A percentile compares a stretch with the other conserved stretches of the same genome.
Conservation (phyloP, 1,284 basidiomycete species). For the Trichosporon sp. region DNA sequence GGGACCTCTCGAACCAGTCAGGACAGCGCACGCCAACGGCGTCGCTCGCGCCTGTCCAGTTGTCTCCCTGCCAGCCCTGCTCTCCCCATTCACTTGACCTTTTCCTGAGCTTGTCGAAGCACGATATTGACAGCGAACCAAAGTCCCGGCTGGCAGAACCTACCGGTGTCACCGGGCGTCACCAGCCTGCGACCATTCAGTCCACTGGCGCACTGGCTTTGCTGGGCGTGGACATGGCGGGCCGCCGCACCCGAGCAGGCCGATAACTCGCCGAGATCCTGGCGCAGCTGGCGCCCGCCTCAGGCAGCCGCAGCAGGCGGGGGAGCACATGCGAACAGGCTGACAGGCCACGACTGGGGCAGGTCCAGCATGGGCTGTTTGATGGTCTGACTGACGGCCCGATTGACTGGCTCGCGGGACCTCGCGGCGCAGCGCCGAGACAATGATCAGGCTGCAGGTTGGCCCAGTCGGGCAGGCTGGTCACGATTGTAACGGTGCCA, state of each 20-base stretch:
- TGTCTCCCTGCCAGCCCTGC: too few relatives aligned
- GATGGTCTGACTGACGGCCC: neutral
- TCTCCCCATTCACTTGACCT: neutral
- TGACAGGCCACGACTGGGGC: neutral
- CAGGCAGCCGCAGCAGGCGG: too few relatives aligned
- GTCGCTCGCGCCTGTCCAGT: neutral
- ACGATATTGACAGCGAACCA: neutral
- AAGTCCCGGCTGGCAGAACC: neutral
- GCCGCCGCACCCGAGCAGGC: neutral
- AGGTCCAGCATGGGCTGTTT: too few relatives aligned
- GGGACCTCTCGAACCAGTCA: neutral
- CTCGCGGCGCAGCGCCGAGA: neutral
- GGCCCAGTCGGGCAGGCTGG: neutral
- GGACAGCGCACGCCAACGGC: neutral
- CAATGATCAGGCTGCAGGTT: neutral
- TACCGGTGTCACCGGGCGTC: slow-evolving; percentile 3
- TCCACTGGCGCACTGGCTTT: neutral
- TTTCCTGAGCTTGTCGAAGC: neutral
- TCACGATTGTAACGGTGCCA: neutral
- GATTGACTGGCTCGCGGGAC: neutral
- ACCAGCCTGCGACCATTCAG: slow-evolving; percentile 3
- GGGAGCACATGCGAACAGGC: neutral
- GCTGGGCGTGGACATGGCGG: neutral
- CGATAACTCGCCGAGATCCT: neutral
- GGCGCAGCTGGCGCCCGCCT: neutral